Base-by-base conservation (phyloP, 2,329 filamentous ascomycete species). In the Beauveria sp. region DNA sequence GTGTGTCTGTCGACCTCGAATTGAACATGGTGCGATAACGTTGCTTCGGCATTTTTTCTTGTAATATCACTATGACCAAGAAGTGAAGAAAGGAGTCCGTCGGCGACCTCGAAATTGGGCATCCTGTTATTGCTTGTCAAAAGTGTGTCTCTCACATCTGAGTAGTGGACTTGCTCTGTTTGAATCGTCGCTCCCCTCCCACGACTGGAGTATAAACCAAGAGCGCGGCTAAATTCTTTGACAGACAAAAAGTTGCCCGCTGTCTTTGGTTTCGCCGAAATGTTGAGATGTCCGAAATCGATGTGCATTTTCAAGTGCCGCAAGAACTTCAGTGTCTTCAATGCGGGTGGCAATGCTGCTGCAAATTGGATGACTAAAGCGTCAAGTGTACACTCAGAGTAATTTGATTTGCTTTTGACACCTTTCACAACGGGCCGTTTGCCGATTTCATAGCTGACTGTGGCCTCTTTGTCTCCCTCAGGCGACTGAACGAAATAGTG, bases 201-300 rank as follows among this genome's bases (percentile, higher is more conserved):
- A 16, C 68, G 70, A 8, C 45, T 61, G 10, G 70, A 68, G 59
- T 71, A 73, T n/a, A 58, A 47, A 7, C 63, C 63, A 52, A 72
- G 63, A 53, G 71, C 64, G 1, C 65, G 61, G n/a, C 61, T 49
- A 34, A 74, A 72, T 3, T 70, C 62, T 10, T 65, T 30, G 26
- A 66, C 68, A 1, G 67, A 62, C 43, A 72, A 65, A 12, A 67
- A 60, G 26, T 68, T 66, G 24, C 52, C 63, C 0, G 65, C 55
- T 0, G 64, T 65, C 43, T 65, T 73, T 52, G 69, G 72, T 52
- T 68, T 70, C 24, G 64, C 61, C 3, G 60, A 63, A 30, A 73
- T 63, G 8, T 65, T 65, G 1, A 75, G 43, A 14, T 65, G 66
- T 1, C 73, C 74, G 63, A 75, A 74, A 51, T 66, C 68, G 56